Base-by-base conservation (phyloP, 352 stramenopile species). In the Phytophthora sojae region DNA sequence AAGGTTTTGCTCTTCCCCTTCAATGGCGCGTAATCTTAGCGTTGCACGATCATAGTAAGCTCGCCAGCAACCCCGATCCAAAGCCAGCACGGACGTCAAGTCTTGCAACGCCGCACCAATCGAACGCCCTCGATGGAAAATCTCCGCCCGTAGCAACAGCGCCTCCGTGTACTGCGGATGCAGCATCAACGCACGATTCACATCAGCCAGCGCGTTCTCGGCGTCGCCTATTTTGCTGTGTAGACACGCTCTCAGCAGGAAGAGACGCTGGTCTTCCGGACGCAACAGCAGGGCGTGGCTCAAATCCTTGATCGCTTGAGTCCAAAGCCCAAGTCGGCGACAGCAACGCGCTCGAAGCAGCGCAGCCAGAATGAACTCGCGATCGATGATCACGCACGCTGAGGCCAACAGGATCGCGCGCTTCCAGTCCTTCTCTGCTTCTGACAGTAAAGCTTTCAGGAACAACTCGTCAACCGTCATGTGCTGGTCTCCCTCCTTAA, bases 41-140 rank as follows among this genome's bases (percentile, higher is more conserved):
- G 82, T 88, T 5, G 83, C 87, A 21, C 87, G 83, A 61, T 95
- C 87, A 61, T 93, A 95, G 58, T 91, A 91, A n/a, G 87, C 87
- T 15, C 84, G 83, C 87, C 87, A 95, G 69, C 86, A 92, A 35
- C 73, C 73, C n/a, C 82, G 77, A 44, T 95, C 87, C 12, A 86
- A 71, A 0, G 76, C 61, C 9, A 93, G 52, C 8, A 84, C 85
- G 1, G 82, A 82, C 14, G 87, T 88, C 17, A 93, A 64, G 39
- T 95, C 87, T 19, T 93, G 82, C 1, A 95, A 59, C 17, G 87
- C 85, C 6, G 81, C 73, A 2, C 64, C 78, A 5, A 89, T 80
- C 3, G 73, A 70, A 35, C 75, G 71, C 42, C 82, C 67, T 3
- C 82, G 80, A 45, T 90, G 76, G 32, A 83, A 90, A 21, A 95